These are phyloP conservation scores for Papiliotrema flavescens DNA, from an alignment of 1,284 basidiomycete species.

Conservation along the genomic window DNA sequence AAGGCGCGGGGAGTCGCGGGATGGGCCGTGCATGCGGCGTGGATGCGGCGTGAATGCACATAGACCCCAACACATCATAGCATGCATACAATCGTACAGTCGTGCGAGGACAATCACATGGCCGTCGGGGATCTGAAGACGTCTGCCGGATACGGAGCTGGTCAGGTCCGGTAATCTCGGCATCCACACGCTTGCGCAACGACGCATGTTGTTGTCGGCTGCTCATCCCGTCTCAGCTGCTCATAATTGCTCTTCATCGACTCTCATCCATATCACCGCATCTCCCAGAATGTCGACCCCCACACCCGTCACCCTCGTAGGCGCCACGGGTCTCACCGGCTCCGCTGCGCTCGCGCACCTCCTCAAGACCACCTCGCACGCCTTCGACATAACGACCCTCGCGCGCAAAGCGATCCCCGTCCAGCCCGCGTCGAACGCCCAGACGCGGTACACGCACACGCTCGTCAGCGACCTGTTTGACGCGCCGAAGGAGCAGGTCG, in stretches of 20 bases:
- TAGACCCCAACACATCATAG: no score
- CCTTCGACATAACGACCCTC: constrained; percentile 37
- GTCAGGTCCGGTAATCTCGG: background rate
- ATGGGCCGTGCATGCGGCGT: no score
- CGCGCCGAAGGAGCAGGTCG: constrained; percentile 15
- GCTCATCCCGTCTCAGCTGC: background rate
- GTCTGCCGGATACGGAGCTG: no score
- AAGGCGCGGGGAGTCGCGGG: no score
- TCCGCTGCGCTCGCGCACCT: constrained; percentile 25
- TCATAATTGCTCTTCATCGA: background rate
- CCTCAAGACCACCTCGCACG: constrained; percentile 20
- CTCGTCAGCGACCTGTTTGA: constrained; percentile 25
- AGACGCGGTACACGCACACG: constrained; percentile 24
- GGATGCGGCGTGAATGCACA: no score
- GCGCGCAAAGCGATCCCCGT: constrained; percentile 29
- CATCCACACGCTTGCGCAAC: background rate
- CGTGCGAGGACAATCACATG: no score
- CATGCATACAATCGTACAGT: no score
- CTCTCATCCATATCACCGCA: background rate
- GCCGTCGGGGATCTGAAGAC: no score
- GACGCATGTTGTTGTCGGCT: background rate
- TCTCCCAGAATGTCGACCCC: background rate
- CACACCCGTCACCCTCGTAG: constrained; percentile 36
- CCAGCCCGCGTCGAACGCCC: constrained; percentile 7
- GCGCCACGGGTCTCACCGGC: constrained; percentile 46